Base-by-base conservation (phyloP, 2,329 filamentous ascomycete species). In the Biscogniauxia marginata region DNA sequence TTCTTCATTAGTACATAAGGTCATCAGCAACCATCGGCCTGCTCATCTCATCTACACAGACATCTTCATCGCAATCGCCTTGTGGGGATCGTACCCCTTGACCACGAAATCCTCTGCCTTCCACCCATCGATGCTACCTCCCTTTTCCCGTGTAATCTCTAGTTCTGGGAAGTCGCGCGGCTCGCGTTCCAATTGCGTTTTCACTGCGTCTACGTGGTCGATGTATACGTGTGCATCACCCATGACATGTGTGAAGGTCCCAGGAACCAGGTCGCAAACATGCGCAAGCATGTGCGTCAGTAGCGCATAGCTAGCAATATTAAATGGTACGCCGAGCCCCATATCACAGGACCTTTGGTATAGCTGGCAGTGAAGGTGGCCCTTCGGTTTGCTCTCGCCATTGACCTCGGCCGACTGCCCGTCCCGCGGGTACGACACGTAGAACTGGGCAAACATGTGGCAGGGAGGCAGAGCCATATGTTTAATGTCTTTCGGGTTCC, bases 31-130 rank as follows among this genome's bases (percentile, higher is more conserved):
- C n/a, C n/a, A n/a, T n/a, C n/a, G n/a, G n/a, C n/a, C n/a, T n/a
- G n/a, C n/a, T 46, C 30, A 2, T 46, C 6, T 5, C 44, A 46
- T 55, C 60, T 54, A 92, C 56, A 98, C 93, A 70, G 91, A 96
- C 95, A 99, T 99, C 79, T 98, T 97, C 95, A 99, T 99, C 46
- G 90, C 84, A 76, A 99, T 96, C 4, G 83, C 83, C 77, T 93
- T 93, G 73, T 97, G 91, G 55, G 95, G 93, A 50, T 93, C 84
- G 73, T 99, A 99, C 0, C 89, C 93, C 67, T 90, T 81, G 5
- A 99, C 84, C 56, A 89, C 86, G 71, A 99, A 93, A 59, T 99
- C 93, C 63, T 96, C 91, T 1, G 85, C 79, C 71, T 85, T 87
- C 92, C 95, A 98, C 1, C 91, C 91, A 71, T 99, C 95, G 66